These are phyloP conservation scores for Myxozyma neglecta DNA, from an alignment of 805 yeast species.

Conservation along the genomic window DNA sequence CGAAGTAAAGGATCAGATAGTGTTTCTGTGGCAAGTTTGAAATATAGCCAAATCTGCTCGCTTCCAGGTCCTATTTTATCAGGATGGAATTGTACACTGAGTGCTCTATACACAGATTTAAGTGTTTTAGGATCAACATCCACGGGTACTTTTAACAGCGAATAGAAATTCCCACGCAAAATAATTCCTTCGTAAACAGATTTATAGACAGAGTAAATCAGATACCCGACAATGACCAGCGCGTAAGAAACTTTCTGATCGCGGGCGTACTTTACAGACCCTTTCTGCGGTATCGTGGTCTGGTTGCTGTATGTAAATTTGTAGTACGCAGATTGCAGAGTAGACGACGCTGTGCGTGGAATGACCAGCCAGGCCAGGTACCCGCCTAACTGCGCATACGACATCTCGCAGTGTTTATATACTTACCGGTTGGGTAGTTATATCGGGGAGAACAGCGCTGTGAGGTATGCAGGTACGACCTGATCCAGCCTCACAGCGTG, in stretches of 20 bases:
- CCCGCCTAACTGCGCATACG: slow-evolving; percentile 1
- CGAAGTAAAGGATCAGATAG: slow-evolving; percentile 74
- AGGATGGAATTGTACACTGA: slow-evolving; percentile 39
- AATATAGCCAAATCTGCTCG: slow-evolving; percentile 46
- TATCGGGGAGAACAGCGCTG: background rate
- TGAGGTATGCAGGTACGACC: background rate
- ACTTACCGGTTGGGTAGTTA: background rate
- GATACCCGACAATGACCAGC: slow-evolving; percentile 29
- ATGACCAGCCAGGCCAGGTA: slow-evolving; percentile 32
- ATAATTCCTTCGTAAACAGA: slow-evolving; percentile 28
- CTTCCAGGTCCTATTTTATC: slow-evolving; percentile 37
- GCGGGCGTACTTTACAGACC: slow-evolving; percentile 10
- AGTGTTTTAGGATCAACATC: slow-evolving; percentile 30
- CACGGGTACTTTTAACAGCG: slow-evolving; percentile 31
- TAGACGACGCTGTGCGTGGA: slow-evolving; percentile 30
- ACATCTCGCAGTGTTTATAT: background rate
- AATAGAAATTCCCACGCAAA: slow-evolving; percentile 30
- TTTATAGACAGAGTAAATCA: slow-evolving; percentile 31
- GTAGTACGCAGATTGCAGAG: slow-evolving; percentile 32
- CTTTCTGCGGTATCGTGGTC: slow-evolving; percentile 8
- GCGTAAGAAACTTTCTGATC: slow-evolving; percentile 23
- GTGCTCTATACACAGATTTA: slow-evolving; percentile 30
- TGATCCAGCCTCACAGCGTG: too few species aligned
- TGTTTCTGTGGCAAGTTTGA: slow-evolving; percentile 74
- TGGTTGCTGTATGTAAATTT: slow-evolving; percentile 4